Base-by-base conservation (phyloP, 2,329 filamentous ascomycete species). In the Xylaria multiplex region DNA sequence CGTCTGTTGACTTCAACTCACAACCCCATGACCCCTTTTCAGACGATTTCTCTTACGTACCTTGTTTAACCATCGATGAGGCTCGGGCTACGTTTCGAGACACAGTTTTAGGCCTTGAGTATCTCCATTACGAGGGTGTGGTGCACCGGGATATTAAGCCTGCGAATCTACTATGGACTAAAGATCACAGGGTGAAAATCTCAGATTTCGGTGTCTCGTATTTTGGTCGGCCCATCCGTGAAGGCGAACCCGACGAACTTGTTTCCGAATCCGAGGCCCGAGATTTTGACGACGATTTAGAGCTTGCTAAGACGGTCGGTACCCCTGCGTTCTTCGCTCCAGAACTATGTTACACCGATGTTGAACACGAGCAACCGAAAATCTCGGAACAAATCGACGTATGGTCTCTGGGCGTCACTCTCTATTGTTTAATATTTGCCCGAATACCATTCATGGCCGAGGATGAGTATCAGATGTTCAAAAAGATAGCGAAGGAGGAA, bases 181-280 rank as follows among this genome's bases (percentile, higher is more conserved):
- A 83, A 72, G 91, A 93, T 69, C 90, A 94, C 72, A 89, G 91
- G 14, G 93, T 97, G 75, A 99, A 99, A 83, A 99, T 99, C 67
- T 98, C 96, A 5, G 96, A 99, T 76, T 99, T 99, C 81, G 96
- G 96, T 37, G 96, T 99, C 1, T 99, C 96, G 1, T 99, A 98
- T 78, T 93, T 99, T 69, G 96, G 96, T 32, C 89, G 93, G 57
- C 93, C 93, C 1, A 91, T 94, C 64, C 87, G 92, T 45, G 93
- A 97, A 53, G 92, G 91, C 59, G 93, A 96, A 73, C 86, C 89
- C 43, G 90, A 93, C 65, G 91, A 93, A 79, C 90, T 81, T 66
- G 89, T 83, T 19, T 91, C 91, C 3, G 92, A 96, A 76, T 92
- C 90, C 0, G 94, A 97, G 77, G 91, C 92, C 11, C 89, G 88